phyloP scores from a whole-genome alignment of 371 early-diverging fungal genomes.

The Mortierella sp. region DNA sequence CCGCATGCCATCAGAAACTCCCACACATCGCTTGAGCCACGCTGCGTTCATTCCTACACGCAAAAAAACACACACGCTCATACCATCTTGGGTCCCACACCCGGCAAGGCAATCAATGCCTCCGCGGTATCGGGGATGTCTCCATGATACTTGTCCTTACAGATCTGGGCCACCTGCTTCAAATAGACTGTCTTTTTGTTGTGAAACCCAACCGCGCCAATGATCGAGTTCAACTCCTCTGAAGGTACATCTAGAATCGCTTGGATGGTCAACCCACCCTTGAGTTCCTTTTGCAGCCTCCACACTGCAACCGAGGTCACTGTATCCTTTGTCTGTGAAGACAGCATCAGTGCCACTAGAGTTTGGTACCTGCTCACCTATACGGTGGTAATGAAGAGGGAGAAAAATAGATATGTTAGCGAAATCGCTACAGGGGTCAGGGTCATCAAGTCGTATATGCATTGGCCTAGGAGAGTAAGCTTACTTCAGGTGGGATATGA shows the following conservation, averaged over 20 bases:
- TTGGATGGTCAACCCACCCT: conserved; percentile 75
- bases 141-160: conserved; percentile 79
- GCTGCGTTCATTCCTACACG: background rate
- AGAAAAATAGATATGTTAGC: background rate
- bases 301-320: conserved; percentile 87
- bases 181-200: conserved; percentile 87
- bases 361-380: conserved; percentile 89
- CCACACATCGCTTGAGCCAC: background rate
- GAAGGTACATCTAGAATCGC: conserved; percentile 71
- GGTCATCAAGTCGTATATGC: too few species aligned
- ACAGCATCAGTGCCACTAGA: conserved; percentile 93
- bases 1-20: conserved; percentile 1
- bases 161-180: conserved; percentile 81
- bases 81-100: conserved; percentile 99
- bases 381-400: background rate
- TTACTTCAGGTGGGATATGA: conserved; percentile 61
- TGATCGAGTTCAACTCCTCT: conserved; percentile 76
- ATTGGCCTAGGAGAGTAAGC: background rate
- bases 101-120: conserved; percentile 87
- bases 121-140: conserved; percentile 92
- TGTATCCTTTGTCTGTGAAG: conserved; percentile 97
- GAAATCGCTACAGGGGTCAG: background rate
- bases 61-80: background rate
- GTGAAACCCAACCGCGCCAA: conserved; percentile 94
- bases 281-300: conserved; percentile 73